Percentiles rank a stretch among this genome's conserved stretches.
Evolutionary conservation across 2,329 filamentous ascomycete species (phyloP).

Genomic region (Emmonsiellopsis sp.): DNA sequence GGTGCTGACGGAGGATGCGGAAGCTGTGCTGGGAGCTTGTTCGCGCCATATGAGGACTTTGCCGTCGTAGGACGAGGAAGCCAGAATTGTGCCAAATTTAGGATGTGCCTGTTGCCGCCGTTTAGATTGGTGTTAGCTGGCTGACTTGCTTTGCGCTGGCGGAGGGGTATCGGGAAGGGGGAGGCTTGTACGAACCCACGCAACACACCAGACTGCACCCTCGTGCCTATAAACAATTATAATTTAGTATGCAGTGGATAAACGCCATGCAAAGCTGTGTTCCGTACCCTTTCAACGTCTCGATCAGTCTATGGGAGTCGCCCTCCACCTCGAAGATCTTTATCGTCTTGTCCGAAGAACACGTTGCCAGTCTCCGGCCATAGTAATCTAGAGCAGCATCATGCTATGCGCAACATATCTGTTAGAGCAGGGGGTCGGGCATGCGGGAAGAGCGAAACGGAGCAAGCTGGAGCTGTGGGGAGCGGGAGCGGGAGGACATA

Average conservation of each 20-base stretch:
- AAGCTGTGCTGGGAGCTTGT: constrained; percentile 41
- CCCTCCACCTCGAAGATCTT: constrained; percentile 99
- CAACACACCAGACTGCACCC: constrained; percentile 93
- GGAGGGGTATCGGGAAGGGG: neutral
- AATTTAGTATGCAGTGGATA: constrained; percentile 6
- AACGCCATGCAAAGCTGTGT: neutral
- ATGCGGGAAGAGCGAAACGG: neutral
- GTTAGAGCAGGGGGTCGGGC: neutral
- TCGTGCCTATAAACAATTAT: constrained; percentile 61
- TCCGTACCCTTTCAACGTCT: constrained; percentile 83
- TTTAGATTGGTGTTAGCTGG: neutral
- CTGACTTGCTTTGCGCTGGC: too few relatives aligned
- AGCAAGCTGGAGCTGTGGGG: neutral
- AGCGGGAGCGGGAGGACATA: constrained; percentile 45
- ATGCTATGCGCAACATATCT: constrained; percentile 49
- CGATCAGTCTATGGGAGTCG: constrained; percentile 77
- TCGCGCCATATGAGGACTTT: constrained; percentile 99
- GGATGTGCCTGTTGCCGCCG: constrained; percentile 61
- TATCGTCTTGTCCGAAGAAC: constrained; percentile 95
- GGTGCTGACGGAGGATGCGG: constrained; percentile 40
- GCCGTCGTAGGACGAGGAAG: constrained; percentile 90
- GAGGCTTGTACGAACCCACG: constrained; percentile 54
- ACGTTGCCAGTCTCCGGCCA: constrained; percentile 88
- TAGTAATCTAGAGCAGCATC: constrained; percentile 99
- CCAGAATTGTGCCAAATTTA: constrained; percentile 96